Conservation (phyloP, 352 stramenopile species). For the Pythium angustatum region DNA sequence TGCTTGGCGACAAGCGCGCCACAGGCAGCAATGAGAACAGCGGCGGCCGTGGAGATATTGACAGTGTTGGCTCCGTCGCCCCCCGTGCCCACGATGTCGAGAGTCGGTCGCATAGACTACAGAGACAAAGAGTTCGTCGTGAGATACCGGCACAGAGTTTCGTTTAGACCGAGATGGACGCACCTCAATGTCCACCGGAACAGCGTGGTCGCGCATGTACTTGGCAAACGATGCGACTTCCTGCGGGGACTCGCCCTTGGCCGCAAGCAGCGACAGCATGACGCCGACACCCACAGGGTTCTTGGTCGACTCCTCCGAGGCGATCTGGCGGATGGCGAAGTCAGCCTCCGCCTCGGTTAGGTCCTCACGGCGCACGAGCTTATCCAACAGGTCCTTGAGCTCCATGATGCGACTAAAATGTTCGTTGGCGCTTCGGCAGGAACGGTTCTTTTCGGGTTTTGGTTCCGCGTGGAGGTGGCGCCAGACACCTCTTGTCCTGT, state of each 20-base stretch:
- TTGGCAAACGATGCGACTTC: conserved; percentile 97
- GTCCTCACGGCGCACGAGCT: conserved; percentile 71
- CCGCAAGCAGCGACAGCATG: conserved; percentile 93
- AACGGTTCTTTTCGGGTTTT: conserved; percentile 3
- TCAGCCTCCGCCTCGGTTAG: conserved; percentile 65
- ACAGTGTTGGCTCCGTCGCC: conserved; percentile 98
- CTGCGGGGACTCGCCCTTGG: conserved; percentile 92
- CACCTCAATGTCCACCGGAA: conserved; percentile 70
- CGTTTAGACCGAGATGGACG: neutral
- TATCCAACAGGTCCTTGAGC: conserved; percentile 72
- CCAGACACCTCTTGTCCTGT: neutral
- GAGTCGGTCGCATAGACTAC: conserved; percentile 69
- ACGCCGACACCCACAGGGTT: conserved; percentile 86
- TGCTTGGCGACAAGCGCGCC: conserved; percentile 96
- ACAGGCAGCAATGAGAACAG: conserved; percentile 94
- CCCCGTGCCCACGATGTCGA: conserved; percentile 99
- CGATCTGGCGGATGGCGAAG: conserved; percentile 72
- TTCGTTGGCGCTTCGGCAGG: conserved; percentile 3
- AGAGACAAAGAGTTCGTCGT: neutral
- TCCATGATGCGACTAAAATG: conserved; percentile 42
- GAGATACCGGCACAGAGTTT: neutral
- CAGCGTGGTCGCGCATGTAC: conserved; percentile 94
- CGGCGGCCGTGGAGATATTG: conserved; percentile 96
- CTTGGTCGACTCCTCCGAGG: conserved; percentile 54
- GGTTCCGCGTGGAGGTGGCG: neutral